Evolutionary conservation across 176 grass and related monocot species (phyloP), one percentile per base, ranked within the genome.

Genomic region (Bonia amplexicaulis): DNA sequence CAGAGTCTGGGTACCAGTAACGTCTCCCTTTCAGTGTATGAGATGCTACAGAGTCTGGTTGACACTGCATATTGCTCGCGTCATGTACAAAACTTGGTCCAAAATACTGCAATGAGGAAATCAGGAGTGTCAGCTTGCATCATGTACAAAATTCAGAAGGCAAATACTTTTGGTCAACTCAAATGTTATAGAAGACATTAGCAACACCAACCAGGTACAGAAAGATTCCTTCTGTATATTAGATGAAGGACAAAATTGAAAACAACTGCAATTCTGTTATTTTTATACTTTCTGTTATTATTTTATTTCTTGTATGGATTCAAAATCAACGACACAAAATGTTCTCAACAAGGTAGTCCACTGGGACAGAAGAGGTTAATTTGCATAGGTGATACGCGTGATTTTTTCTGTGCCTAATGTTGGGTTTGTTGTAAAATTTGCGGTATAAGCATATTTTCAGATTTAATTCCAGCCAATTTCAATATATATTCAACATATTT

Each of bases 41-140:
- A 59, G 57, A 23, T 23, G 6, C 22, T 29, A 29, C 27, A 33
- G 3, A 33, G 33, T 33, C 57, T 25, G 25, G 33, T 59, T 20
- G 88, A 86, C 6, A 84, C 71, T 0, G 91, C 11, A 57, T 85
- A 48, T 89, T 92, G 86, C 78, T 94, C 57, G 78, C 93, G 51
- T 96, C 90, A 22, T 96, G 96, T 55, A 99, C 82, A 69, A 96
- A 99, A 66, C 86, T 94, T 15, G 90, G 86, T 13, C 96, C 93
- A 66, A 96, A n/a, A n/a, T n/a, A n/a, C n/a, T n/a, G n/a, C n/a
- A n/a, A n/a, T n/a, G n/a, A n/a, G n/a, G n/a, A n/a, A n/a, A n/a
- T n/a, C n/a, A n/a, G n/a, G n/a, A n/a, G n/a, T n/a, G n/a, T n/a
- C n/a, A n/a, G n/a, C n/a, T n/a, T n/a, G n/a, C n/a, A n/a, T n/a